Conservation (phyloP, 495 filamentous ascomycete genomes). For the Aspergillus heteromorphus region DNA sequence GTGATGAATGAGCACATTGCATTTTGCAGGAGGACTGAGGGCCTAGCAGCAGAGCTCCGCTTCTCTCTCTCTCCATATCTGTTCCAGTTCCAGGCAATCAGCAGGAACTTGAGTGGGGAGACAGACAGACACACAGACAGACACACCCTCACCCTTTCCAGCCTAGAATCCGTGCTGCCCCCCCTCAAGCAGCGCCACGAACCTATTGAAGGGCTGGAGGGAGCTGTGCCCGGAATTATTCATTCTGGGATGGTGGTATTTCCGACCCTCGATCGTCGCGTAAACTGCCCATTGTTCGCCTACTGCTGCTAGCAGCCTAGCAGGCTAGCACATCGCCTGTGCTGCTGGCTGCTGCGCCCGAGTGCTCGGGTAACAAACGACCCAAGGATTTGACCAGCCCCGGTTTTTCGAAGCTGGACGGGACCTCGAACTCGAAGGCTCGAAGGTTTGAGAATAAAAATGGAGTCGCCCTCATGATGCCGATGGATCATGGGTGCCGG, state of each 20-base stretch:
- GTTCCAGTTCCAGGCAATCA: background rate
- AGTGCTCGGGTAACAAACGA: conserved; percentile 11
- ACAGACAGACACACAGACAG: background rate
- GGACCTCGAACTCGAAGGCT: background rate
- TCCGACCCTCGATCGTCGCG: background rate
- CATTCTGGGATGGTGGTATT: background rate
- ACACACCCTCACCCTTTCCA: background rate
- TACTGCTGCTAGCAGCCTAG: too few relatives aligned
- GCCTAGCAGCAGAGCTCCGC: too few relatives aligned
- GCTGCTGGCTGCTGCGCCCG: conserved; percentile 5
- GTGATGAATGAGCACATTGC: too few relatives aligned
- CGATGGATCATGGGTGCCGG: too few relatives aligned
- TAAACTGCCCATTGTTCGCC: background rate
- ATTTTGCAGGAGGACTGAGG: background rate
- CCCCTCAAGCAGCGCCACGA: background rate
- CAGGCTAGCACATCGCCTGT: conserved; percentile 1
- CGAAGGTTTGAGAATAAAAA: background rate
- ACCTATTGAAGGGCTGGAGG: too few relatives aligned
- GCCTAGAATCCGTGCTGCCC: background rate
- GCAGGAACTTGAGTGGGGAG: background rate
- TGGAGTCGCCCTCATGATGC: background rate
- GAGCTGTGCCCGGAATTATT: too few relatives aligned
- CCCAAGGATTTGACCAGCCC: conserved; percentile 11
- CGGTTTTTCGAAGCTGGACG: conserved; percentile 2
- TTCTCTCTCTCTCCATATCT: background rate